A percentile compares a stretch with the other conserved stretches of the same genome.
phyloP scores from a whole-genome alignment of 441 rosid genomes.

The Adansonia madagascariensis region DNA sequence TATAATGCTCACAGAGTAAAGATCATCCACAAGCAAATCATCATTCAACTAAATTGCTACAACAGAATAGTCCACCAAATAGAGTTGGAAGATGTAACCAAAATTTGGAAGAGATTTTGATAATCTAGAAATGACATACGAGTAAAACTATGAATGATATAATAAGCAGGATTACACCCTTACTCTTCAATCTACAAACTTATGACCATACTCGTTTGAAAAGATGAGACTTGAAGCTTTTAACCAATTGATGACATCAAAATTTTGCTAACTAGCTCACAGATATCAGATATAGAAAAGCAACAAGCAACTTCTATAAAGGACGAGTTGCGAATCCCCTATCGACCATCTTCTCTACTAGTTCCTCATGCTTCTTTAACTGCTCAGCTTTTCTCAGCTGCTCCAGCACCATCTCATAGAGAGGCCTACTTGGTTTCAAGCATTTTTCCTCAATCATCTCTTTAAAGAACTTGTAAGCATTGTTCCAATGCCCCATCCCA shows the following conservation, averaged over 20 bases:
- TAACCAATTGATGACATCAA: neutral
- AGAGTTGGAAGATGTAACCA: neutral
- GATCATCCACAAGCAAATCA: neutral
- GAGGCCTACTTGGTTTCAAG: slow-evolving; percentile 63
- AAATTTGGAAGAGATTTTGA: neutral
- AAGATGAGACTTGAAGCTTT: neutral
- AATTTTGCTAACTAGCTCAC: neutral
- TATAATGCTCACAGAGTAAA: neutral
- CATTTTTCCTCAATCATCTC: slow-evolving; percentile 89
- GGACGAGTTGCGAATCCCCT: slow-evolving; percentile 68
- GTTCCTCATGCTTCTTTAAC: slow-evolving; percentile 81
- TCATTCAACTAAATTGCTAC: neutral
- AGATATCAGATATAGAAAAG: neutral
- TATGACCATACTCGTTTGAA: neutral
- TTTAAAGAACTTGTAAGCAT: slow-evolving; percentile 70
- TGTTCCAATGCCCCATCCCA: slow-evolving; percentile 93
- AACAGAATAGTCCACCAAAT: neutral
- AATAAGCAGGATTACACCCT: neutral
- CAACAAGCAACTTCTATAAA: slow-evolving; percentile 34
- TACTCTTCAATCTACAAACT: neutral
- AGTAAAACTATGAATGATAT: neutral
- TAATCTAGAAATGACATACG: neutral
- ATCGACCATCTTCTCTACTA: slow-evolving; percentile 81
- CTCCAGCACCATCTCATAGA: slow-evolving; percentile 75
- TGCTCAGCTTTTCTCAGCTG: slow-evolving; percentile 80